Evolutionary conservation across 2,329 filamentous ascomycete genomes (phyloP), one percentile per base, ranked within the genome.

Genomic region (Aspergillus versicolor): DNA sequence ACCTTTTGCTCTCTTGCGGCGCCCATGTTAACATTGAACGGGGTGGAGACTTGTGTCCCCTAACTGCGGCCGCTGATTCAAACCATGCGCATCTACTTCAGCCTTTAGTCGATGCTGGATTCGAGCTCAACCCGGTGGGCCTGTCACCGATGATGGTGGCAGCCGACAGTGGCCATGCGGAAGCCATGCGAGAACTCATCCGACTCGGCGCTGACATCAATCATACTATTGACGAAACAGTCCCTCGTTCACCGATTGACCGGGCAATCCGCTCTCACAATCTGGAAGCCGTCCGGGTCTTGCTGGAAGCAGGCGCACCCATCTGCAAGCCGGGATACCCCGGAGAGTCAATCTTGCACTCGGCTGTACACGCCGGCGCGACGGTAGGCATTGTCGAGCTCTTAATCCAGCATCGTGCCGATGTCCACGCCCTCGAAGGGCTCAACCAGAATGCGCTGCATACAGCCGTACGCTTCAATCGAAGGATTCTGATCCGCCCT

Each of bases 181-280:
- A 19, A 6, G 9, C 21, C 45, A 55, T 46, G 30, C 15, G 34
- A 11, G 42, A 46, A 19, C 42, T 37, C 19, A 34, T 54, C 12
- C 19, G 19, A n/a, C 15, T 13, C 34, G 34, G 13, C 5, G 34
- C 34, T 4, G 34, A 37, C 3, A 8, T 37, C 5, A 37, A 37
- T 37, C 15, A n/a, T 13, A 37, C 34, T 3, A 15, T 13, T 12
- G 5, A 13, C 5, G 34, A n/a, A 1, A n/a, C 13, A 5, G 0
- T 0, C 5, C 34, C 2, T 4, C 4, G 27, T 30, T 30, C 27
- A 9, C 27, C 27, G 27, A 30, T 30, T 30, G 27, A 37, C 34
- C 5, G 2, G 5, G 34, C 34, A 1, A 13, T 37, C 15, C 0
- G 1, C 5, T 37, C 13, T n/a, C 2, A 1, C 2, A 1, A n/a